Percentiles rank a stretch among this genome's conserved stretches.
Conservation (phyloP, 2,329 filamentous ascomycete genomes). For the Diaporthe sp. region DNA sequence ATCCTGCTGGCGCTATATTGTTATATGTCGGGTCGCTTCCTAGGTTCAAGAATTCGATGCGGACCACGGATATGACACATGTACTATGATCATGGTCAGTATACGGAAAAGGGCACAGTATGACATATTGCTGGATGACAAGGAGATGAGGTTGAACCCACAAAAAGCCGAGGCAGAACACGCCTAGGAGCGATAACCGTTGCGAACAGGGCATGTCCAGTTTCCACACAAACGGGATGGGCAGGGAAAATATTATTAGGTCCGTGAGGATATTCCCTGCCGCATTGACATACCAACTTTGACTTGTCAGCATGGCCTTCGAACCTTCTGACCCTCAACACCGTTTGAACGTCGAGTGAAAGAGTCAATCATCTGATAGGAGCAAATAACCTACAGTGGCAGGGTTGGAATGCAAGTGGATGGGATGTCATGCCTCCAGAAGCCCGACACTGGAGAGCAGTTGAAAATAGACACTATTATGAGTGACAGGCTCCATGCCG, state of each 20-base stretch:
- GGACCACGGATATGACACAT: slow-evolving; percentile 27
- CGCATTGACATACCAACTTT: slow-evolving; percentile 36
- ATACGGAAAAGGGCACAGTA: neutral
- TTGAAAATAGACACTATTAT: slow-evolving; percentile 28
- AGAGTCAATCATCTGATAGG: neutral
- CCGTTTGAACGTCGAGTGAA: neutral
- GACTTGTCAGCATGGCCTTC: neutral
- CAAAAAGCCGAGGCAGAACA: slow-evolving; percentile 40
- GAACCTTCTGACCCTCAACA: neutral
- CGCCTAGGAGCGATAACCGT: slow-evolving; percentile 23
- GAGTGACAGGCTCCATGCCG: slow-evolving; percentile 26
- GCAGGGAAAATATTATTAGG: slow-evolving; percentile 34
- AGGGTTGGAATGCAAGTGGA: slow-evolving; percentile 32
- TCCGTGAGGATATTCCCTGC: slow-evolving; percentile 39
- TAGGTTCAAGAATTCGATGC: slow-evolving; percentile 21
- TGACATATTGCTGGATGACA: too few relatives aligned
- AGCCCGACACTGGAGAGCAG: slow-evolving; percentile 24
- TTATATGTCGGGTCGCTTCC: slow-evolving; percentile 30
- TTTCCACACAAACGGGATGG: slow-evolving; percentile 36
- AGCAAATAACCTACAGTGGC: neutral
- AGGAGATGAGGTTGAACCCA: neutral
- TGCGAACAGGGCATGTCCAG: slow-evolving; percentile 30
- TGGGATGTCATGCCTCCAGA: slow-evolving; percentile 30
- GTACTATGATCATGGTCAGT: neutral
- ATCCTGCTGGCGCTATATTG: slow-evolving; percentile 16